These are phyloP conservation scores for Ophiostoma sp. DNA, from an alignment of 2,329 filamentous ascomycete species.

Conservation along the genomic window DNA sequence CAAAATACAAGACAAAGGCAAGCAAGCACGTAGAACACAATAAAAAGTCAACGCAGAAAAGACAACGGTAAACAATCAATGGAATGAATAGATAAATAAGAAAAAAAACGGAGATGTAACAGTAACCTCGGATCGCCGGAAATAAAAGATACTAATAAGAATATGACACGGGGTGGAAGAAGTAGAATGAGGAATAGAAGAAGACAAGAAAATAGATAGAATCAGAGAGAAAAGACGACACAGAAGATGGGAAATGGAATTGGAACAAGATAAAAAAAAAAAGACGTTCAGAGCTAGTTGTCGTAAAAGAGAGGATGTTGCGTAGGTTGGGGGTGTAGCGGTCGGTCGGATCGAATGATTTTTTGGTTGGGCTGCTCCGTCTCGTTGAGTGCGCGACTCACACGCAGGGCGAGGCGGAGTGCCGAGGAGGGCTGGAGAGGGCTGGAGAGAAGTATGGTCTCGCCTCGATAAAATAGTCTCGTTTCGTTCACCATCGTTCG, in stretches of 20 bases:
- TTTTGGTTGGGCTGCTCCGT: neutral
- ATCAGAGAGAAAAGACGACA: neutral
- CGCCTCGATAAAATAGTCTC: neutral
- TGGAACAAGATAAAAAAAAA: conserved; percentile 21
- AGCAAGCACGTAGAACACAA: conserved; percentile 28
- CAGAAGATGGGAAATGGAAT: conserved; percentile 1
- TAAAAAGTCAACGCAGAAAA: conserved; percentile 14
- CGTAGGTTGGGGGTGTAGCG: neutral
- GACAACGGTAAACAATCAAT: conserved; percentile 3
- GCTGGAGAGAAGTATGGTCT: neutral
- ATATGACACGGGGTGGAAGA: conserved; percentile 28
- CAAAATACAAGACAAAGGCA: conserved; percentile 28
- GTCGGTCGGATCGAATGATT: conserved; percentile 7
- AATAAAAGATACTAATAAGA: conserved; percentile 24
- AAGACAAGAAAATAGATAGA: conserved; percentile 16
- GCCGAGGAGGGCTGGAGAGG: neutral
- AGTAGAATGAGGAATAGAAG: conserved; percentile 28
- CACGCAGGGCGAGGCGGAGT: neutral
- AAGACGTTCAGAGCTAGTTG: conserved; percentile 31
- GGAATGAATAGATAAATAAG: neutral
- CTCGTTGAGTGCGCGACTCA: neutral
- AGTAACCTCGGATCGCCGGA: conserved; percentile 15
- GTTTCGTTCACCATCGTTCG: conserved; percentile 22
- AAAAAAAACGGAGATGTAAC: neutral
- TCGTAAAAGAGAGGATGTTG: conserved; percentile 30